Base-by-base conservation (phyloP, 2,329 filamentous ascomycete genomes). In the Fusarium tuaranense region DNA sequence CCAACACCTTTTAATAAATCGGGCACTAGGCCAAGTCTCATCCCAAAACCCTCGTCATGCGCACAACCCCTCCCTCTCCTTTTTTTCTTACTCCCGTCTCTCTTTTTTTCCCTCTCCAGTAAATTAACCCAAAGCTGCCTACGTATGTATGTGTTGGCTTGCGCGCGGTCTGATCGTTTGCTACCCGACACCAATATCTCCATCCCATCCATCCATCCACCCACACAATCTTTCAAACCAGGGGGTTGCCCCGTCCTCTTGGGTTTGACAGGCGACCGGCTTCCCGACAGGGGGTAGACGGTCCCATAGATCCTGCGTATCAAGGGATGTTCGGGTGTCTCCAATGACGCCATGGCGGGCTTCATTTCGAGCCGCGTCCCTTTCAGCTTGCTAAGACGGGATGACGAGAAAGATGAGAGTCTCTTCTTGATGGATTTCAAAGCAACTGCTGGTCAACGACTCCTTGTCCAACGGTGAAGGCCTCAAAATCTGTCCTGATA, bases 191-290 rank as follows among this genome's bases (percentile, higher is more conserved):
- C 75, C 69, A 59, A 59, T 72, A 72, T 73, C 63, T 75, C 61
- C 72, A 75, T 70, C 41, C 34, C 41, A 44, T 22, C 41, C 41
- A 44, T 22, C 41, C 41, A 41, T 74, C 36, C 48, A 71, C 34
- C 34, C 34, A 36, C 34, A 14, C 34, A 57, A 69, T 72, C 72
- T 72, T 39, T 70, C 20, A 73, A 75, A 70, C 72, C 41, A 70
- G 72, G 72, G 61, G 72, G 12, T 13, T 34, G 32, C 63, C 67
- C 60, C 63, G 66, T 60, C 61, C 48, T 70, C 74, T 74, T 65
- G 67, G 72, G 63, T 76, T 74, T 76, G 71, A 71, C 76, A 78
- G 69, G 74, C 63, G 76, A 75, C 72, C 48, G 59, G 70, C 63
- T 75, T 75, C 70, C 22, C 59, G 46, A 71, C 73, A 72, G 46